phyloP scores from a whole-genome alignment of 2,329 filamentous ascomycete genomes.

The Pseudovirgaria hyperparasitica region DNA sequence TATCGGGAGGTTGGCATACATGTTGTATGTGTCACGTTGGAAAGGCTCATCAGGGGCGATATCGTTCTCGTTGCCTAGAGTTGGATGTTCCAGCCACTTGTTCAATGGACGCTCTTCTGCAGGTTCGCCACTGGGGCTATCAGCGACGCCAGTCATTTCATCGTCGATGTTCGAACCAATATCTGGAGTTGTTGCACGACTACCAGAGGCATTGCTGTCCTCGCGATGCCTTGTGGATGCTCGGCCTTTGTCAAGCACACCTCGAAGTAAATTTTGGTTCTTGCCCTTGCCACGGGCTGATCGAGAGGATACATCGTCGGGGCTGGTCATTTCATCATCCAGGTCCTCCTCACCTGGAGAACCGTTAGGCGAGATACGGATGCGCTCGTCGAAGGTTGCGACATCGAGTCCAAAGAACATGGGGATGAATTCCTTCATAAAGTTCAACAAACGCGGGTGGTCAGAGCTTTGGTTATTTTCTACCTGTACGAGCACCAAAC shows the following conservation, averaged over 20 bases:
- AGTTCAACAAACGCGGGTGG: slow-evolving; percentile 30
- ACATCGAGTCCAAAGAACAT: slow-evolving; percentile 37
- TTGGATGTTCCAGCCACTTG: slow-evolving; percentile 51
- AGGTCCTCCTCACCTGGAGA: slow-evolving; percentile 47
- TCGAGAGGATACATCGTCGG: slow-evolving; percentile 60
- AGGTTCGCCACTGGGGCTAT: slow-evolving; percentile 41
- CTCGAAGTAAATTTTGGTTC: slow-evolving; percentile 59
- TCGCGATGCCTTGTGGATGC: slow-evolving; percentile 68
- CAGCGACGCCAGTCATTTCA: slow-evolving; percentile 51
- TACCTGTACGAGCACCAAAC: slow-evolving; percentile 31
- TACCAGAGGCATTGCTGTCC: slow-evolving; percentile 62
- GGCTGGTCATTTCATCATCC: slow-evolving; percentile 50
- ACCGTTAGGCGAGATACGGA: slow-evolving; percentile 43
- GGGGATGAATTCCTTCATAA: slow-evolving; percentile 37
- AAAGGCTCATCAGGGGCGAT: slow-evolving; percentile 69
- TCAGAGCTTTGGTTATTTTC: slow-evolving; percentile 30
- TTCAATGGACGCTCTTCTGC: slow-evolving; percentile 49
- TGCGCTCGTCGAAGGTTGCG: slow-evolving; percentile 53
- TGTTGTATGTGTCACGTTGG: slow-evolving; percentile 66
- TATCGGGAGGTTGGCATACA: slow-evolving; percentile 84
- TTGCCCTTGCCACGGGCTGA: slow-evolving; percentile 52
- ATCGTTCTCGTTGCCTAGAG: slow-evolving; percentile 46
- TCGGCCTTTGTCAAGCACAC: slow-evolving; percentile 67
- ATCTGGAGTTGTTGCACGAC: slow-evolving; percentile 83
- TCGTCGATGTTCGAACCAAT: slow-evolving; percentile 66